Base-by-base conservation (phyloP, 1,284 basidiomycete genomes). In the Agroathelia rolfsii region DNA sequence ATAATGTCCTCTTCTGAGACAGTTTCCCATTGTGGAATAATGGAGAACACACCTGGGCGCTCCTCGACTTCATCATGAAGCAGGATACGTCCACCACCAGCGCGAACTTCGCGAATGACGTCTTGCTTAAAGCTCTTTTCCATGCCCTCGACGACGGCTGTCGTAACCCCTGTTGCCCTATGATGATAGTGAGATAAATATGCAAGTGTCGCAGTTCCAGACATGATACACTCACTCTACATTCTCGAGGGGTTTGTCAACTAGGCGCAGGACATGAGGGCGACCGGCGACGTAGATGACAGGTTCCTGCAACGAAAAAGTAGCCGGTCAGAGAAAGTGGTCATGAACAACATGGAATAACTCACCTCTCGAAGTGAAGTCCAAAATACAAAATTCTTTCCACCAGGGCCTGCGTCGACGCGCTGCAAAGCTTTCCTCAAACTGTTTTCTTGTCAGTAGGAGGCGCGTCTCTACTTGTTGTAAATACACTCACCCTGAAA, bases 51-150 rank as follows among this genome's bases (percentile, higher is more conserved):
- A 1, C 94, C 94, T 1, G 90, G 85, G 18, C 85, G 72, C 39
- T 92, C 90, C 55, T 96, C 92, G 5, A 94, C 74, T 59, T 99
- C 95, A 50, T 99, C 95, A 45, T 99, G 95, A 2, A 94, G 66
- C 4, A 99, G 62, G 22, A 99, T 76, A 18, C 88, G 76, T 2
- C 93, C 92, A 17, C 72, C 59, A n/a, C 79, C 72, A 32, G 66
- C 58, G 28, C 66, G 63, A 17, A 93, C 67, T 56, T 98, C 95
- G 2, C 70, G 64, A 13, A 97, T 60, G 10, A 98, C 76, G 48
- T 99, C 95, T 28, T 72, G 69, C 62, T 98, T 97, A 49, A 99
- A 76, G 39, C 68, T 79, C 25, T 71, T 57, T 45, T 99, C 95
- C 87, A 98, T 97, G 14, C 72, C 66, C 55, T 98, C 95, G 2